phyloP scores from a whole-genome alignment of 2,329 filamentous ascomycete species.

The Lecanicillium sp. region DNA sequence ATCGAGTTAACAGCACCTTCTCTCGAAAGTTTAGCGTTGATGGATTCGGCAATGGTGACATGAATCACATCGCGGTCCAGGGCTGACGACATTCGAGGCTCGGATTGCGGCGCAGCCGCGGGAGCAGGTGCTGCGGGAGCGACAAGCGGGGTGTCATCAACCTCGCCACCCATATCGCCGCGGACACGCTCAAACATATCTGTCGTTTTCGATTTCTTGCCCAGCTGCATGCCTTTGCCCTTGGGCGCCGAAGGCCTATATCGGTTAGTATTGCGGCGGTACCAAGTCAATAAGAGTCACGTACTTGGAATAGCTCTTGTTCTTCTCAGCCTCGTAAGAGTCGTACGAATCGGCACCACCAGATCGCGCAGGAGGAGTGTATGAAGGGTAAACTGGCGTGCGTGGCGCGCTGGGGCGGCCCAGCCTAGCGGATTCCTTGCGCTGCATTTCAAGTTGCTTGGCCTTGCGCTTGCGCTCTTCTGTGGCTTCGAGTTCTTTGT shows the following conservation, averaged over 20 bases:
- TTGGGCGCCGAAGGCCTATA: conserved; percentile 56
- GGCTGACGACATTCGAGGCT: conserved; percentile 54
- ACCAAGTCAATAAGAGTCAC: conserved; percentile 16
- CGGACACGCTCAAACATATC: conserved; percentile 96
- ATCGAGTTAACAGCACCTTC: conserved; percentile 84
- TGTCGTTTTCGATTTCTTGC: conserved; percentile 96
- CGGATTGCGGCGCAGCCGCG: conserved; percentile 41
- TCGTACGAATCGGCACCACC: conserved; percentile 78
- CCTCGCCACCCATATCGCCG: conserved; percentile 80
- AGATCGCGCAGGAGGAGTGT: conserved; percentile 70
- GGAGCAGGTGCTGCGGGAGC: conserved; percentile 37
- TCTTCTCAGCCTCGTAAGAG: conserved; percentile 94
- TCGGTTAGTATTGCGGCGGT: conserved; percentile 7
- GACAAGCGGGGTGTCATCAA: conserved; percentile 69
- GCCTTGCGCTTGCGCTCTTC: conserved; percentile 98
- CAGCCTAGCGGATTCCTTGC: conserved; percentile 83
- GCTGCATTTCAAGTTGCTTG: conserved; percentile 97
- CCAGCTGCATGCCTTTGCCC: conserved; percentile 97
- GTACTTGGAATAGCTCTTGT: conserved; percentile 77
- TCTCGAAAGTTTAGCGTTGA: conserved; percentile 78
- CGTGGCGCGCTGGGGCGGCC: conserved; percentile 60
- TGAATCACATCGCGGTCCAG: conserved; percentile 79
- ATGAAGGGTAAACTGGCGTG: conserved; percentile 78
- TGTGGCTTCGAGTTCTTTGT: conserved; percentile 96
- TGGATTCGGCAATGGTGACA: conserved; percentile 79